Evolutionary conservation across 2,329 filamentous ascomycete genomes (phyloP), one percentile per base, ranked within the genome.

Genomic region (Clonostachys sp.): DNA sequence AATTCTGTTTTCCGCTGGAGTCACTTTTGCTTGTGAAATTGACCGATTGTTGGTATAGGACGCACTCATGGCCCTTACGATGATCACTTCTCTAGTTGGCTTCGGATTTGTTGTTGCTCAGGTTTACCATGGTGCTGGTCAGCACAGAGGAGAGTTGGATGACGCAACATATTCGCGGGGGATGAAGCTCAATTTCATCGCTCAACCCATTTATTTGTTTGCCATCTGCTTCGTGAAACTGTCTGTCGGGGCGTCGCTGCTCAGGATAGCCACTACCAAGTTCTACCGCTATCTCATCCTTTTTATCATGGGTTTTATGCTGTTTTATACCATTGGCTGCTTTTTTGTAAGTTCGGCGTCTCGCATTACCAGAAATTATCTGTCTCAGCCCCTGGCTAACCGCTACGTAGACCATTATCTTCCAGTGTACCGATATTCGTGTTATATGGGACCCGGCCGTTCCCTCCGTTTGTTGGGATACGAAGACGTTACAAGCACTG

Each of bases 381-480:
- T 40, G n/a, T 38, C 1, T 13, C 5, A n/a, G 1, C 6, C 4
- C 18, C n/a, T 18, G 5, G 0, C 12, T 46, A n/a, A 42, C 33
- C 30, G 7, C n/a, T 17, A 6, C 2, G 2, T 12, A 66, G 58
- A 77, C 74, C 0, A 51, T 78, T 2, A 48, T 78, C 3, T 56
- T 77, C 2, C 73, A 79, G 49, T 79, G 76, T 44, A 66, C 63
- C 6, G 64, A 77, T 40, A 57, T 78, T 2, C 62, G 66, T 6
- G 50, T 70, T 1, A 62, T 68, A 30, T 79, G 74, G 74, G 71
- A 79, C 50, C 41, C 38, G 0, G 56, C 54, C 0, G 60, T 70
- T 3, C 55, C 63, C 10, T 58, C 64, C 0, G 65, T 59, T 2
- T 78, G 75, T 51, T 79, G 72, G 66, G 48, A 60, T 1, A 49